Percentiles rank a stretch among this genome's conserved stretches.
Conservation (phyloP, 148 eudicot species). For the Vaccinium corymbosum region DNA sequence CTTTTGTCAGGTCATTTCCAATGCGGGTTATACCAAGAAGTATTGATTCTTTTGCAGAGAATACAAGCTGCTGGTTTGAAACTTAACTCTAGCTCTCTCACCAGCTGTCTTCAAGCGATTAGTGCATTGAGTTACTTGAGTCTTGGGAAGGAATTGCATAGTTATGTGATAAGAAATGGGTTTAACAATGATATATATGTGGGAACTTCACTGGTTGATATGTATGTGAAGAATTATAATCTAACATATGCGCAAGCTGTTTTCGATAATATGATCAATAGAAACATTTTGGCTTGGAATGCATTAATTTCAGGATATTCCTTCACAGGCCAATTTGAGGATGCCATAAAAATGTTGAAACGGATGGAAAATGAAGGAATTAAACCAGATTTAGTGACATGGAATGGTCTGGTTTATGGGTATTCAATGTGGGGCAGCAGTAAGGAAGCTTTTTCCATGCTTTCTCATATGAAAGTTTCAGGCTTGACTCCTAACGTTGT, state of each 20-base stretch:
- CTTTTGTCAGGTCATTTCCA: conserved; percentile 58
- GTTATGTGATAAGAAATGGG: conserved; percentile 46
- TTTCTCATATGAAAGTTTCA: conserved; percentile 34
- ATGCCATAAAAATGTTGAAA: conserved; percentile 29
- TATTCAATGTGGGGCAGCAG: conserved; percentile 33
- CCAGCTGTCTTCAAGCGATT: conserved; percentile 48
- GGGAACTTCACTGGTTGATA: conserved; percentile 54
- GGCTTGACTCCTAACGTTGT: conserved; percentile 45
- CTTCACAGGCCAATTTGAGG: conserved; percentile 42
- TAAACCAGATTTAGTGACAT: conserved; percentile 52
- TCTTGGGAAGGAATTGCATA: conserved; percentile 50
- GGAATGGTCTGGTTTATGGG: conserved; percentile 50
- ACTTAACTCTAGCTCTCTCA: conserved; percentile 52
- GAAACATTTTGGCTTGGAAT: conserved; percentile 54
- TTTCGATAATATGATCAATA: conserved; percentile 39
- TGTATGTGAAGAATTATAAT: conserved; percentile 53
- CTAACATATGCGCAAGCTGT: conserved; percentile 37
- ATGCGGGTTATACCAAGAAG: conserved; percentile 39
- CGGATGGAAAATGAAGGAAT: conserved; percentile 45
- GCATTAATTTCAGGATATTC: conserved; percentile 54
- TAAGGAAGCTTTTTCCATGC: conserved; percentile 38
- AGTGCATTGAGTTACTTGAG: conserved; percentile 38
- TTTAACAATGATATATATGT: conserved; percentile 39
- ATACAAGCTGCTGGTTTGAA: conserved; percentile 39
- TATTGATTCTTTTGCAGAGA: conserved; percentile 29